Evolutionary conservation across 2,329 filamentous ascomycete genomes (phyloP).

Genomic region (Trichoderma sp.): DNA sequence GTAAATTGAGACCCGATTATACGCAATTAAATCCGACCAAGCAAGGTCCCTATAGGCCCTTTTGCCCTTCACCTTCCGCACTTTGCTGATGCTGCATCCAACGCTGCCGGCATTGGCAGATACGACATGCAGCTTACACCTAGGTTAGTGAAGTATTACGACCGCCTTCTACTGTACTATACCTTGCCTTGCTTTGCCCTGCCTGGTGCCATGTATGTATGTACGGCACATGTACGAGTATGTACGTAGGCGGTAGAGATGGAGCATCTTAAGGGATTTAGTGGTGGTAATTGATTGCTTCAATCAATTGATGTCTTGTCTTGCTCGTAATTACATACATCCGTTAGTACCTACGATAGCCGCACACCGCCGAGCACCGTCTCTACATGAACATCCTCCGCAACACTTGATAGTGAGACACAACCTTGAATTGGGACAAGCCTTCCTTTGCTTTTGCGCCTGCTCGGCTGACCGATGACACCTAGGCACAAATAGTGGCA

Average conservation of each 20-base stretch:
- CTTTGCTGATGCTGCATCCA: not conserved
- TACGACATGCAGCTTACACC: slow-evolving; percentile 17
- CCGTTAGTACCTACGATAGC: not conserved
- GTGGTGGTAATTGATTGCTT: not conserved
- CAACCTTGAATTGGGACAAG: not conserved
- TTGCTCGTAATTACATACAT: not conserved
- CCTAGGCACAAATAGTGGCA: not conserved
- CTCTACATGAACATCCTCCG: not conserved
- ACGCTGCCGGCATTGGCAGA: slow-evolving; percentile 14
- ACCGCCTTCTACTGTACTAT: not conserved
- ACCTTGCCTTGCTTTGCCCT: not conserved
- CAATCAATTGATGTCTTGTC: not conserved
- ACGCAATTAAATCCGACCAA: not conserved
- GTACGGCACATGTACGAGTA: not conserved
- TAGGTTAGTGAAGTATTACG: not conserved
- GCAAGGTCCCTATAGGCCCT: not conserved
- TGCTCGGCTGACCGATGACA: not conserved
- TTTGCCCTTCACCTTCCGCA: not conserved
- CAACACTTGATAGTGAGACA: not conserved
- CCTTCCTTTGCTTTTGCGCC: not conserved
- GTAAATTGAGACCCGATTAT: not conserved
- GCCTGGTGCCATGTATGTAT: not conserved
- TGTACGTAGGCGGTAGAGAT: not conserved
- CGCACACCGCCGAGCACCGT: not conserved
- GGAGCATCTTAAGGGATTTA: not conserved